These are phyloP conservation scores for Chaetomium olivaceum DNA, from an alignment of 2,329 filamentous ascomycete species.

Conservation along the genomic window DNA sequence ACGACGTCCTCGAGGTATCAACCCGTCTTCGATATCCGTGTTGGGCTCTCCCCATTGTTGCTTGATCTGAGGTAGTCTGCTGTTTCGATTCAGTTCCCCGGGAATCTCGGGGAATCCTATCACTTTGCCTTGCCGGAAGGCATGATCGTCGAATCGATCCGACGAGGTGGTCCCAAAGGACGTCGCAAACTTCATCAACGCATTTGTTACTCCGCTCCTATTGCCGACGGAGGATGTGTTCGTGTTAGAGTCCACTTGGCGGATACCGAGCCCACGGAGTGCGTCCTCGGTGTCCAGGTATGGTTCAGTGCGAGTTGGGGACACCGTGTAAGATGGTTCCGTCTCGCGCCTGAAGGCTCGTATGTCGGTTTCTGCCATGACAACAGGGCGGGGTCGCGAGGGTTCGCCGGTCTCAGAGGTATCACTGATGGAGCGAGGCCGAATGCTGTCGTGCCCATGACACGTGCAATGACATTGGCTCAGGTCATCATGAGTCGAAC, in stretches of 20 bases:
- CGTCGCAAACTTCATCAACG: slow-evolving; percentile 46
- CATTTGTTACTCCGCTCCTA: slow-evolving; percentile 44
- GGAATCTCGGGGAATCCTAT: slow-evolving; percentile 58
- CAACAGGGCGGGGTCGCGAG: not conserved
- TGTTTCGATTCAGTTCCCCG: slow-evolving; percentile 52
- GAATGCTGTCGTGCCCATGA: slow-evolving; percentile 15
- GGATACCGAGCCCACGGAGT: slow-evolving; percentile 5
- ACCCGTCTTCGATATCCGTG: slow-evolving; percentile 38
- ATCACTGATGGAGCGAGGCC: not conserved
- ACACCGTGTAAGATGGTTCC: not conserved
- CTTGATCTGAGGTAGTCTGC: slow-evolving; percentile 41
- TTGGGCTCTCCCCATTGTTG: slow-evolving; percentile 43
- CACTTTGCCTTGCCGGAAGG: slow-evolving; percentile 49
- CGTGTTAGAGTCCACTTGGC: slow-evolving; percentile 15
- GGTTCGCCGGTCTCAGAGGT: not conserved
- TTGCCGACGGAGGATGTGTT: not conserved
- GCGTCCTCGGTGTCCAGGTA: slow-evolving; percentile 3
- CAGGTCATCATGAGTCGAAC: slow-evolving; percentile 16
- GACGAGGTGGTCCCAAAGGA: slow-evolving; percentile 50
- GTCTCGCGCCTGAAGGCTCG: not conserved
- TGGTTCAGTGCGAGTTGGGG: slow-evolving; percentile 8
- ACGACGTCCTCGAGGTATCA: slow-evolving; percentile 35
- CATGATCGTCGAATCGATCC: slow-evolving; percentile 50
- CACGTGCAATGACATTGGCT: slow-evolving; percentile 33
- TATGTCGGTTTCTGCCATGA: not conserved